phyloP scores from a whole-genome alignment of 371 early-diverging fungal genomes.

The Rhizopus delemar region DNA sequence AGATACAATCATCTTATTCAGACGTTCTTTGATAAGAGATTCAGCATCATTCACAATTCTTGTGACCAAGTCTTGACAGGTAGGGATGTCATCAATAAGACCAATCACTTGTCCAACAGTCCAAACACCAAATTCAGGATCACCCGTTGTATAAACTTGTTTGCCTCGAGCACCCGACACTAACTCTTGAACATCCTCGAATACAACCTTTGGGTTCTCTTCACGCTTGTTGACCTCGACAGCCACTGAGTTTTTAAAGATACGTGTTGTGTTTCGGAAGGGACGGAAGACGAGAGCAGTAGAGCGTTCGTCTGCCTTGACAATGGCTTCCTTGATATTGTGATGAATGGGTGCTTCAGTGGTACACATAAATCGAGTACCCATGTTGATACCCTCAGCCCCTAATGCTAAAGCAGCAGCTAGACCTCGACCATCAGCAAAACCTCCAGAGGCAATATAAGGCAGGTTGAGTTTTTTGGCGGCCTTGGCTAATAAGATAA shows the following conservation, averaged over 20 bases:
- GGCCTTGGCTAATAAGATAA: constrained; percentile 75
- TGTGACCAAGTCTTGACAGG: constrained; percentile 62
- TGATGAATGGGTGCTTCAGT: constrained; percentile 73
- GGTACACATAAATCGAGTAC: constrained; percentile 83
- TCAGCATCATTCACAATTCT: constrained; percentile 65
- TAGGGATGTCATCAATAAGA: constrained; percentile 76
- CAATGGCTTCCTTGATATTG: constrained; percentile 75
- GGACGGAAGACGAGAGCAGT: constrained; percentile 76
- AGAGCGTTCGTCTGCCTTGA: constrained; percentile 66
- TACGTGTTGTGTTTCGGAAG: constrained; percentile 77
- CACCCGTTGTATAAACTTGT: constrained; percentile 69
- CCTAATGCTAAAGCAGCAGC: constrained; percentile 75
- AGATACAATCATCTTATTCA: constrained; percentile 19
- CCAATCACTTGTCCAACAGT: constrained; percentile 77
- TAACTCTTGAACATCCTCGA: constrained; percentile 67
- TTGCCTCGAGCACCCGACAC: constrained; percentile 74
- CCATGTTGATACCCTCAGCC: constrained; percentile 76
- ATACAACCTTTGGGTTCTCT: constrained; percentile 58
- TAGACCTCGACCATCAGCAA: constrained; percentile 73
- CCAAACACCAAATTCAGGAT: constrained; percentile 76
- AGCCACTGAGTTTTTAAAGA: constrained; percentile 75
- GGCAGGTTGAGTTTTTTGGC: constrained; percentile 65
- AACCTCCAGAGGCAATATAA: constrained; percentile 80
- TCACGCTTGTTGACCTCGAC: constrained; percentile 70
- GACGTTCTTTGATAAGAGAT: constrained; percentile 35